Evolutionary conservation across 306 rosid genomes (phyloP).

Genomic region (Prosopis cineraria): DNA sequence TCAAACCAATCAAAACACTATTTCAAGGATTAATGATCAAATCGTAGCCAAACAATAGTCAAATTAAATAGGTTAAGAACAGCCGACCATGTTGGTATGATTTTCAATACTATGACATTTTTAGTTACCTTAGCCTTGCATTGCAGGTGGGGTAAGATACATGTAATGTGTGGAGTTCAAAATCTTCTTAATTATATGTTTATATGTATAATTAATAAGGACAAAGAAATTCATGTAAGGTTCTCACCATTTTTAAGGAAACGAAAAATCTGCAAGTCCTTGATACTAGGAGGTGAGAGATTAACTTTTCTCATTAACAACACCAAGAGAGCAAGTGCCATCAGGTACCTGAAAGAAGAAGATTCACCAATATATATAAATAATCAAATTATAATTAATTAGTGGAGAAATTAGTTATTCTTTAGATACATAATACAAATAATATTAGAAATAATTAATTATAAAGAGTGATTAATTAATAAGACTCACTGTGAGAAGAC

Average conservation of each 20-base stretch:
- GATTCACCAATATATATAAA: not conserved
- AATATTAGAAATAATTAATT: not conserved
- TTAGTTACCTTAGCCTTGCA: too few species aligned
- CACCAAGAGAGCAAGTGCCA: constrained; percentile 61
- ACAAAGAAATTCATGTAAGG: too few species aligned
- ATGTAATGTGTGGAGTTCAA: too few species aligned
- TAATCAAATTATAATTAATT: not conserved
- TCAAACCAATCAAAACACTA: too few species aligned
- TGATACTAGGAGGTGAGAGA: constrained; percentile 75
- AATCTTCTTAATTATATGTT: too few species aligned
- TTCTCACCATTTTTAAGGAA: constrained; percentile 81
- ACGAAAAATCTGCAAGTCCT: constrained; percentile 74
- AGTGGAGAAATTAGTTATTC: not conserved
- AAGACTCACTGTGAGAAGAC: constrained; percentile 86
- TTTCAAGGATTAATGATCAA: too few species aligned
- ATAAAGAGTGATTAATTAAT: not conserved
- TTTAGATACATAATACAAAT: not conserved
- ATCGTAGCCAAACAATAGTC: too few species aligned
- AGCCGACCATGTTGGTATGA: too few species aligned
- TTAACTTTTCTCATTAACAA: constrained; percentile 65
- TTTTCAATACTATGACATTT: too few species aligned
- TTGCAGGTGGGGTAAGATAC: too few species aligned
- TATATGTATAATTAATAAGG: too few species aligned
- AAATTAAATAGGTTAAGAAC: too few species aligned
- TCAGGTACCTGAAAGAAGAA: constrained; percentile 63